Evolutionary conservation across 2,329 filamentous ascomycete species (phyloP).

Genomic region (Trichophyton rubrum): DNA sequence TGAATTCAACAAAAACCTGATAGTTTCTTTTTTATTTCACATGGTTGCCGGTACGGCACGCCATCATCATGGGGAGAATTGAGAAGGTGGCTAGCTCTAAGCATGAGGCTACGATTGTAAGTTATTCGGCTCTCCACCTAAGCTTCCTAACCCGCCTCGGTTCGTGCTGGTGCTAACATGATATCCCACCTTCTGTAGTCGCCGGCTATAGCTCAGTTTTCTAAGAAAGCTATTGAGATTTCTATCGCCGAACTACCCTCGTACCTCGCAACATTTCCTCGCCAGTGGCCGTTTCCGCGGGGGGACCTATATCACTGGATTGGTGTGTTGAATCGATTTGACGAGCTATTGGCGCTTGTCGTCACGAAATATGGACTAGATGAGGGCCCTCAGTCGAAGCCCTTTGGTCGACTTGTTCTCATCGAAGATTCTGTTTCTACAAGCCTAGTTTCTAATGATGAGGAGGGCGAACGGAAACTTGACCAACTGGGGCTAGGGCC

Average conservation of each 20-base stretch:
- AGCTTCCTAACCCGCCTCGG: slow-evolving; percentile 2
- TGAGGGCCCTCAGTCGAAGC: slow-evolving; percentile 64
- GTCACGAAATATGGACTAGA: slow-evolving; percentile 67
- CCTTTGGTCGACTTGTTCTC: slow-evolving; percentile 46
- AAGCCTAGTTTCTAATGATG: slow-evolving; percentile 45
- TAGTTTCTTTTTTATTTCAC: slow-evolving; percentile 18
- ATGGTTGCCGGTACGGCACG: slow-evolving; percentile 28
- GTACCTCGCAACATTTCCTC: slow-evolving; percentile 67
- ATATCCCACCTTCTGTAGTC: slow-evolving; percentile 46
- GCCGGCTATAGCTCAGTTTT: slow-evolving; percentile 72
- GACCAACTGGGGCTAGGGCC: slow-evolving; percentile 49
- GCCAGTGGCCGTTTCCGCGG: slow-evolving; percentile 85
- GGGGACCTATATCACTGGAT: slow-evolving; percentile 99
- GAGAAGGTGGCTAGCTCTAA: slow-evolving; percentile 41
- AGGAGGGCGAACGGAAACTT: slow-evolving; percentile 44
- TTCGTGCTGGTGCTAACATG: slow-evolving; percentile 17
- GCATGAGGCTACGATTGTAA: slow-evolving; percentile 40
- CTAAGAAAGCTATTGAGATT: slow-evolving; percentile 54
- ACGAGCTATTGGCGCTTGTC: slow-evolving; percentile 72
- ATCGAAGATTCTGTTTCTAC: slow-evolving; percentile 41
- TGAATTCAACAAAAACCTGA: background rate
- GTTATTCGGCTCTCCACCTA: slow-evolving; percentile 13
- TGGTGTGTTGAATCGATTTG: slow-evolving; percentile 81
- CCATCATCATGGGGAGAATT: slow-evolving; percentile 39
- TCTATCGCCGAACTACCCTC: slow-evolving; percentile 65